phyloP scores from a whole-genome alignment of 768 basidiomycete genomes.

The Lentinula aciculospora region DNA sequence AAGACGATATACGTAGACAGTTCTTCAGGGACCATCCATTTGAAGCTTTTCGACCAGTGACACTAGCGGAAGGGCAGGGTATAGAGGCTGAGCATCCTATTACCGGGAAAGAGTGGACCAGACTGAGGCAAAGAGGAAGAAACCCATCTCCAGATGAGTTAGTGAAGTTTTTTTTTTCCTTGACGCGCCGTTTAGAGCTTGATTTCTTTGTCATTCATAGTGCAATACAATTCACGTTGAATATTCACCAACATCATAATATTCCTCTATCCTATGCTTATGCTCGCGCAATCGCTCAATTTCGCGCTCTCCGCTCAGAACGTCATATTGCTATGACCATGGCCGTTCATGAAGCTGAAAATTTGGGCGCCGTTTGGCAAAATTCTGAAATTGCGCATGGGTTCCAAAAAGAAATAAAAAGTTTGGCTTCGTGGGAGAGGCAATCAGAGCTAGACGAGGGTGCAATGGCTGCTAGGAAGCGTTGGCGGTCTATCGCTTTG shows the following conservation, averaged over 20 bases:
- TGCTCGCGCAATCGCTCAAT: conserved; percentile 72
- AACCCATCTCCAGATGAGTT: conserved; percentile 92
- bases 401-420: conserved; percentile 57
- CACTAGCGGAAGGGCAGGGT: conserved; percentile 64
- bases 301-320: conserved; percentile 82
- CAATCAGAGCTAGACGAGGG: conserved; percentile 54
- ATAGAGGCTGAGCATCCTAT: conserved; percentile 54
- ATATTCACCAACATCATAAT: conserved; percentile 62
- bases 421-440: conserved; percentile 54
- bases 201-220: conserved; percentile 33
- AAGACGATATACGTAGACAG: conserved; percentile 81
- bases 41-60: conserved; percentile 81
- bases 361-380: conserved; percentile 62
- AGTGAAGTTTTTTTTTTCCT: conserved; percentile 22
- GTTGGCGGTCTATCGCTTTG: conserved; percentile 69
- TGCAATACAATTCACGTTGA: conserved; percentile 73
- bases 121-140: conserved; percentile 72
- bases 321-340: conserved; percentile 71
- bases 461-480: conserved; percentile 59
- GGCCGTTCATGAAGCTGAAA: conserved; percentile 76
- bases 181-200: conserved; percentile 7
- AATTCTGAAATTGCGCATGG: conserved; percentile 55
- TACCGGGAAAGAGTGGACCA: conserved; percentile 63
- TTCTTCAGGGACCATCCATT: conserved; percentile 98
- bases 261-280: conserved; percentile 78